A percentile compares a stretch with the other conserved stretches of the same genome.
phyloP scores from a whole-genome alignment of 768 basidiomycete species.

The Psilocybe cubensis region DNA sequence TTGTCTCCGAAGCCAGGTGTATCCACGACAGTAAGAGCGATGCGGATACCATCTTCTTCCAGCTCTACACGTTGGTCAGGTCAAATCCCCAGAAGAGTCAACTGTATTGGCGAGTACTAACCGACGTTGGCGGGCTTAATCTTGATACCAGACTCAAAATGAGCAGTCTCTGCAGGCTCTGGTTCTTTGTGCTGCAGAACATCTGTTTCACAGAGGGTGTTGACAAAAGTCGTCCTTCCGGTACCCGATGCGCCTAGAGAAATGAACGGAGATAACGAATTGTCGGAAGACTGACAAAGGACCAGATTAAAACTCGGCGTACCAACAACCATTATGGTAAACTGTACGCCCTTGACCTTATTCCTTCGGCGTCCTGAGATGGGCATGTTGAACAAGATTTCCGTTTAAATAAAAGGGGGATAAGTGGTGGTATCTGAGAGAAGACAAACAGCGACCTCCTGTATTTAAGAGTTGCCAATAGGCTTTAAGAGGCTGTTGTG shows the following conservation, averaged over 20 bases:
- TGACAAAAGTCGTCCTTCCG: slow-evolving; percentile 89
- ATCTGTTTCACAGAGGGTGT: slow-evolving; percentile 85
- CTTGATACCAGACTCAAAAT: slow-evolving; percentile 73
- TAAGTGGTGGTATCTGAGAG: slow-evolving; percentile 11
- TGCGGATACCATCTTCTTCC: slow-evolving; percentile 89
- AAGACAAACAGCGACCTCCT: not conserved
- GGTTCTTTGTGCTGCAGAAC: slow-evolving; percentile 71
- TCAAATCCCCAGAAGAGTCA: not conserved
- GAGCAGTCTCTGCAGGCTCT: slow-evolving; percentile 70
- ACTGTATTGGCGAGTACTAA: slow-evolving; percentile 34
- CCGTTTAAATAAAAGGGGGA: not conserved
- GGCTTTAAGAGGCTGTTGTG: slow-evolving; percentile 20
- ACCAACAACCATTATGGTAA: slow-evolving; percentile 92
- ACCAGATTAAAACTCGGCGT: slow-evolving; percentile 32
- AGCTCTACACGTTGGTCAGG: slow-evolving; percentile 56
- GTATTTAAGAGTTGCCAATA: slow-evolving; percentile 18
- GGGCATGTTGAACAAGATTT: slow-evolving; percentile 39
- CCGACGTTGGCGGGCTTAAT: slow-evolving; percentile 86
- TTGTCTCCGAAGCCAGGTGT: slow-evolving; percentile 93
- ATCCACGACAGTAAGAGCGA: slow-evolving; percentile 89
- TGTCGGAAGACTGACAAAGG: not conserved
- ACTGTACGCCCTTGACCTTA: slow-evolving; percentile 90
- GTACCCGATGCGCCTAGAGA: slow-evolving; percentile 81
- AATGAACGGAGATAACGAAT: slow-evolving; percentile 10
- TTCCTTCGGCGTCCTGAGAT: slow-evolving; percentile 59